A percentile compares a stretch with the other conserved stretches of the same genome.
Evolutionary conservation across 345 rosid species (phyloP).

Genomic region (Zanthoxylum bungeanum): DNA sequence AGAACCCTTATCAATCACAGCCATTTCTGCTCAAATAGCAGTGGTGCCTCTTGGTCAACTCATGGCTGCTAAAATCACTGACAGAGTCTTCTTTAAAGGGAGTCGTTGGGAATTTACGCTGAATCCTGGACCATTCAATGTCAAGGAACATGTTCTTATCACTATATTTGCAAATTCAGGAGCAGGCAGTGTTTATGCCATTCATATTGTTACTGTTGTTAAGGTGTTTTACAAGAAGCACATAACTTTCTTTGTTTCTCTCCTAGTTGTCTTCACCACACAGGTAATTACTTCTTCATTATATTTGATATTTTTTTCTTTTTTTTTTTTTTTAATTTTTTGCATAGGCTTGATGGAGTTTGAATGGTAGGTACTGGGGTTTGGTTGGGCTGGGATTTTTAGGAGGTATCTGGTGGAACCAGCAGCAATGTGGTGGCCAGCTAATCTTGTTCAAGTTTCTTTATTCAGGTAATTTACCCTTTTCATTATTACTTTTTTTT

Average conservation of each 20-base stretch:
- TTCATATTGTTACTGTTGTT: slow-evolving; percentile 81
- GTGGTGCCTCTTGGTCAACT: slow-evolving; percentile 88
- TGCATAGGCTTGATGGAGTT: slow-evolving; percentile 19
- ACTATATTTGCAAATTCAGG: slow-evolving; percentile 97
- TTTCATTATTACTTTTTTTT: neutral
- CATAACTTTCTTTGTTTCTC: slow-evolving; percentile 79
- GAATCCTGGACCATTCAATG: slow-evolving; percentile 96
- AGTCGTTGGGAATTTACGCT: slow-evolving; percentile 68
- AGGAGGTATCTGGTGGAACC: slow-evolving; percentile 90
- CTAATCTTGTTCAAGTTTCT: slow-evolving; percentile 96
- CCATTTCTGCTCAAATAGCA: slow-evolving; percentile 94
- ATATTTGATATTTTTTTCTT: too few species aligned
- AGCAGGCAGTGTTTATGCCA: slow-evolving; percentile 90
- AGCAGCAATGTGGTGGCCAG: slow-evolving; percentile 99
- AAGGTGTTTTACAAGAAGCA: slow-evolving; percentile 79
- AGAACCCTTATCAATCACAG: slow-evolving; percentile 87
- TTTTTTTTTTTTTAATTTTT: too few species aligned
- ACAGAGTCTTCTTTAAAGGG: slow-evolving; percentile 65
- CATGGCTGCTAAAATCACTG: slow-evolving; percentile 80
- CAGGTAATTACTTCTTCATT: slow-evolving; percentile 40
- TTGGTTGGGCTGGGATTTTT: slow-evolving; percentile 98
- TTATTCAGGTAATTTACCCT: slow-evolving; percentile 62
- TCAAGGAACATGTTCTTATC: slow-evolving; percentile 91
- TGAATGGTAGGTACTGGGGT: slow-evolving; percentile 90
- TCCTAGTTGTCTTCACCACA: slow-evolving; percentile 76